Percentiles rank a stretch among this genome's conserved stretches.
phyloP scores from a whole-genome alignment of 257 asterid species.

The Nicotiana tomentosiformis region DNA sequence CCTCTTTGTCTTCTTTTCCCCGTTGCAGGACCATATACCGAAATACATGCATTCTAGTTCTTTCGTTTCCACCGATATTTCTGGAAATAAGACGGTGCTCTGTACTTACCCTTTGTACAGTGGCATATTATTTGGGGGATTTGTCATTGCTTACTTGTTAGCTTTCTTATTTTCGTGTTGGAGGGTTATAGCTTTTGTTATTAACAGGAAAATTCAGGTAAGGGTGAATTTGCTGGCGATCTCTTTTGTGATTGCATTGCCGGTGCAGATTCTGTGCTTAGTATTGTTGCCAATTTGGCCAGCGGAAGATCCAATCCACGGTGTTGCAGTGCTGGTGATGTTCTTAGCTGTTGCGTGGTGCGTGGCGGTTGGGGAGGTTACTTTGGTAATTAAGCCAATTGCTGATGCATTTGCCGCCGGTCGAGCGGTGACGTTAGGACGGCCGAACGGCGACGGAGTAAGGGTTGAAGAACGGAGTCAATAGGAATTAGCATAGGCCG shows the following conservation, averaged over 20 bases:
- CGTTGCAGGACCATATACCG: conserved; percentile 34
- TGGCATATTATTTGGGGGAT: conserved; percentile 40
- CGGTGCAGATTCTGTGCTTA: conserved; percentile 49
- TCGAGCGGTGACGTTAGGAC: conserved; percentile 8
- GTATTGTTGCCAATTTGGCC: conserved; percentile 39
- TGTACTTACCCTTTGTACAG: conserved; percentile 67
- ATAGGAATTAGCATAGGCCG: conserved; percentile 10
- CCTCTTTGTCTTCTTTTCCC: conserved; percentile 34
- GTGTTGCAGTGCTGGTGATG: conserved; percentile 32
- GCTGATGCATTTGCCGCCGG: conserved; percentile 48
- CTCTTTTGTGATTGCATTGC: conserved; percentile 45
- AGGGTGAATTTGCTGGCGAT: conserved; percentile 47
- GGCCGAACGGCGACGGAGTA: neutral
- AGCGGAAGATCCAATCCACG: conserved; percentile 35
- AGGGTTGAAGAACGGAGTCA: neutral
- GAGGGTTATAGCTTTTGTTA: conserved; percentile 49
- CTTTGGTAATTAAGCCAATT: conserved; percentile 65
- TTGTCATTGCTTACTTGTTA: conserved; percentile 34
- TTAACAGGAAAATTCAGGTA: conserved; percentile 49
- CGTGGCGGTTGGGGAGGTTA: conserved; percentile 42
- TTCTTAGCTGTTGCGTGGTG: conserved; percentile 38
- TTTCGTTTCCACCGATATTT: conserved; percentile 17
- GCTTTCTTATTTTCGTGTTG: conserved; percentile 59
- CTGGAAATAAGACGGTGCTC: conserved; percentile 27
- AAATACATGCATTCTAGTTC: conserved; percentile 46